These are phyloP conservation scores for Butyriboletus loyo DNA, from an alignment of 768 basidiomycete species.

Conservation along the genomic window DNA sequence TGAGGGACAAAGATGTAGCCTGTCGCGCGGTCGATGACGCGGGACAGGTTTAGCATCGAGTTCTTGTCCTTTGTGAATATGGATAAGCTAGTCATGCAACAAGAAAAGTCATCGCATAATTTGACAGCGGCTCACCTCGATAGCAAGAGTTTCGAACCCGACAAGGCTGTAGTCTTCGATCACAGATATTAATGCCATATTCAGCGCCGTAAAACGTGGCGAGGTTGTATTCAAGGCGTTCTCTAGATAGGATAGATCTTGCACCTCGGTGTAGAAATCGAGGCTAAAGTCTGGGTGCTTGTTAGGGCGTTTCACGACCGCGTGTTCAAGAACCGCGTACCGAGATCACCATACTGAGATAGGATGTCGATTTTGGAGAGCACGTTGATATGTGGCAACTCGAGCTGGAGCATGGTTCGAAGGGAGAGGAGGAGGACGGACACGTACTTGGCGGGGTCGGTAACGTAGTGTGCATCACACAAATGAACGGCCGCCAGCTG, in stretches of 20 bases:
- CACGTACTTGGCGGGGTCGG: constrained; percentile 92
- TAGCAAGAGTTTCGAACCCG: constrained; percentile 94
- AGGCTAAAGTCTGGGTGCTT: constrained; percentile 81
- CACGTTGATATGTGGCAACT: constrained; percentile 97
- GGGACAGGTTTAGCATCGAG: constrained; percentile 88
- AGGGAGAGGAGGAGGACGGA: constrained; percentile 89
- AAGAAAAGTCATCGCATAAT: background rate
- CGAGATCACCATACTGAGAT: constrained; percentile 84
- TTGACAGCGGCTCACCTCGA: constrained; percentile 59
- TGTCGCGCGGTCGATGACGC: constrained; percentile 83
- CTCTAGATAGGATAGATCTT: constrained; percentile 88
- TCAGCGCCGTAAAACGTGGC: constrained; percentile 72
- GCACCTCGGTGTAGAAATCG: constrained; percentile 97
- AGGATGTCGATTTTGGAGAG: constrained; percentile 95
- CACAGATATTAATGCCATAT: constrained; percentile 88
- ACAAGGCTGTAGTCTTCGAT: constrained; percentile 92
- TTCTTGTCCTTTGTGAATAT: constrained; percentile 68
- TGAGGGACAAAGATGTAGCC: constrained; percentile 87
- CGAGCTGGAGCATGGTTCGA: constrained; percentile 96
- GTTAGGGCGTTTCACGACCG: constrained; percentile 1
- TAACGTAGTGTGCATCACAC: constrained; percentile 96
- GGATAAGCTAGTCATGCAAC: background rate
- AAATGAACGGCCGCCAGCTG: constrained; percentile 93
- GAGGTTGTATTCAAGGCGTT: constrained; percentile 64
- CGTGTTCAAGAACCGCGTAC: constrained; percentile 42